Evolutionary conservation across 202 grass and related monocot species (phyloP), one percentile per base, ranked within the genome.

Genomic region (Panicum virgatum): DNA sequence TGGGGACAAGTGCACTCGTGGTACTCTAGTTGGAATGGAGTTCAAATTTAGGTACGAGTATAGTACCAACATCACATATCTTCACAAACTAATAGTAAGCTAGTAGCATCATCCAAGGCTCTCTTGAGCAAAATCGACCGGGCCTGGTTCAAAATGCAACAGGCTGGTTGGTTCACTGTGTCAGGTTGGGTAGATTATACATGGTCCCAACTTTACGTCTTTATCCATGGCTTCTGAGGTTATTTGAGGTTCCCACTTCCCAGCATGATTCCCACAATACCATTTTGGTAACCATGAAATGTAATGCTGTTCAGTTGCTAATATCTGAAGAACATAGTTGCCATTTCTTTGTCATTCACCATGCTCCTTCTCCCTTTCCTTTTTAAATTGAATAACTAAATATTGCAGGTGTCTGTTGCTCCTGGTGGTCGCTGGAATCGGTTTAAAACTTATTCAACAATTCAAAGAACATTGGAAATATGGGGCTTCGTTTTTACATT

Each of bases 371-470:
- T 9, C 10, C 16, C 44, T 50, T 79, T 81, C 65, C 20, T 3
- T 73, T 75, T 82, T 30, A 23, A 50, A 72, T 61, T 89, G 76
- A 84, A 48, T 66, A 88, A 58, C 65, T 79, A 36, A 76, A 38
- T 73, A 63, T 90, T 90, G 74, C 84, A 98, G 96, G 96, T 96
- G n/a, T 93, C 96, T 70, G 87, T 98, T 86, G 59, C 89, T 66
- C 90, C 96, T 68, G 96, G 96, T 46, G 96, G 96, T 38, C 91
- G 92, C 42, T 98, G 96, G 96, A 96, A 84, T 72, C 91, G 92
- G 43, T 98, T 98, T 82, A 98, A 96, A 96, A 98, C 96, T 50
- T 98, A 98, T 82, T 98, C 96, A 10, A 98, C 96, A n/a, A 92
- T 98, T 87, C 96, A 98, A 89, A 91, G 96, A 88, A 98, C 96